Conservation (phyloP, 2,329 filamentous ascomycete genomes). For the Cercospora nicotianae region DNA sequence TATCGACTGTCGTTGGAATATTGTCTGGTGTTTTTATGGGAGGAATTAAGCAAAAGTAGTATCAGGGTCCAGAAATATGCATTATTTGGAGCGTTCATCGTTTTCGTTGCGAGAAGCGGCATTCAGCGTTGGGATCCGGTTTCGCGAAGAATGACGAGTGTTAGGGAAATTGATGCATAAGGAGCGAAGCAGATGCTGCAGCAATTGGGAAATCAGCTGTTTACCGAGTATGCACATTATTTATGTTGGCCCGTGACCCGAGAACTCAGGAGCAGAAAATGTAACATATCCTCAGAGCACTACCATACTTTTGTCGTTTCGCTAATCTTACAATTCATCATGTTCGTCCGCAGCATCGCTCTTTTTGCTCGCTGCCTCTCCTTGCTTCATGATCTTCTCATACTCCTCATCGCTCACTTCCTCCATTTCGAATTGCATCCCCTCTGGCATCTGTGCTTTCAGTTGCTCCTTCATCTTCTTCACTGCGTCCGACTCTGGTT, state of each 20-base stretch:
- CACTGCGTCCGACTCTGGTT: slow-evolving; percentile 16
- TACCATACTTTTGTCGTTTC: background rate
- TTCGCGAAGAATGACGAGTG: background rate
- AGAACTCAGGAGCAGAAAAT: background rate
- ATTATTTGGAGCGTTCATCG: background rate
- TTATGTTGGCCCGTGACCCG: no score
- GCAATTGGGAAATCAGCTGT: no score
- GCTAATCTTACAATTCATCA: slow-evolving; percentile 33
- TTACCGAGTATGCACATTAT: no score
- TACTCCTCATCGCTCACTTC: slow-evolving; percentile 39
- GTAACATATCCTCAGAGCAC: background rate
- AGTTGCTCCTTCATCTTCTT: slow-evolving; percentile 28
- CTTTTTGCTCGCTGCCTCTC: slow-evolving; percentile 18
- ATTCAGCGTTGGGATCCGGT: background rate
- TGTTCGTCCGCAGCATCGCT: slow-evolving; percentile 24
- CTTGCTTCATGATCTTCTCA: slow-evolving; percentile 35
- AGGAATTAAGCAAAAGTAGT: background rate
- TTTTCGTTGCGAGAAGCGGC: background rate
- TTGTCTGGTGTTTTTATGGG: background rate
- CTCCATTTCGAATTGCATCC: slow-evolving; percentile 38
- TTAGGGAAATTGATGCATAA: background rate
- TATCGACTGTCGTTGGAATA: background rate
- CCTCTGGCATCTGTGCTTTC: slow-evolving; percentile 35
- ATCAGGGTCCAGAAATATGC: background rate
- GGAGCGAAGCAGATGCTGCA: background rate